Base-by-base conservation (phyloP, 805 yeast genomes). In the Candida ipomoeae region DNA sequence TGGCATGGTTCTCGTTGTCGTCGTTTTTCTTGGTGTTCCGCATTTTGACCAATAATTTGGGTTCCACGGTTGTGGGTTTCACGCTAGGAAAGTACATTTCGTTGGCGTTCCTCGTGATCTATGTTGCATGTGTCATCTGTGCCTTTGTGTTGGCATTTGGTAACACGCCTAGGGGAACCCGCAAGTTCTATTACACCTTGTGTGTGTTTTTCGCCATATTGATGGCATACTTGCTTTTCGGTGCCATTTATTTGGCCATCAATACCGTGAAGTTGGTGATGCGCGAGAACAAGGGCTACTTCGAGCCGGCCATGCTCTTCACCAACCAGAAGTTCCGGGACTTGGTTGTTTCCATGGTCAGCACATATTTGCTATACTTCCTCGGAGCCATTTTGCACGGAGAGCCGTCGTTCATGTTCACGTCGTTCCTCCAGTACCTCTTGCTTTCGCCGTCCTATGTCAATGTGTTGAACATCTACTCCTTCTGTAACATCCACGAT, bases 401-500 rank as follows among this genome's bases (percentile, higher is more conserved):
- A 48, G 96, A 92, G 57, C 97, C 98, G 15, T 84, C 88, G 80
- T 96, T 91, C 63, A 87, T 92, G 92, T 66, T 89, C 55, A 90
- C 97, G 0, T 84, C 94, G 45, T 87, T 90, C 65, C 59, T 81
- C 23, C 99, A 92, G 68, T 92, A 92, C 64, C 66, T 92, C 52
- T 68, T 92, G 54, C 68, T 92, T 50, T 83, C 91, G 55, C 99
- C 99, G 0, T 82, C 95, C 0, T 94, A 91, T 66, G 84, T 90
- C 68, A 91, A 92, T 62, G 92, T 91, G 48, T 74, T 92, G 63
- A 90, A 89, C 67, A 92, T 92, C 54, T 92, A 92, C 69, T 96
- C 98, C 2, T 91, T 92, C 66, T 91, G 97, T 74, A 92, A 92
- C 68, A 85, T 92, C 53, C 96, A 92, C 67, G 99, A 92, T 73